phyloP scores from a whole-genome alignment of 2,329 filamentous ascomycete genomes.

The Arachnopeziza araneosa region DNA sequence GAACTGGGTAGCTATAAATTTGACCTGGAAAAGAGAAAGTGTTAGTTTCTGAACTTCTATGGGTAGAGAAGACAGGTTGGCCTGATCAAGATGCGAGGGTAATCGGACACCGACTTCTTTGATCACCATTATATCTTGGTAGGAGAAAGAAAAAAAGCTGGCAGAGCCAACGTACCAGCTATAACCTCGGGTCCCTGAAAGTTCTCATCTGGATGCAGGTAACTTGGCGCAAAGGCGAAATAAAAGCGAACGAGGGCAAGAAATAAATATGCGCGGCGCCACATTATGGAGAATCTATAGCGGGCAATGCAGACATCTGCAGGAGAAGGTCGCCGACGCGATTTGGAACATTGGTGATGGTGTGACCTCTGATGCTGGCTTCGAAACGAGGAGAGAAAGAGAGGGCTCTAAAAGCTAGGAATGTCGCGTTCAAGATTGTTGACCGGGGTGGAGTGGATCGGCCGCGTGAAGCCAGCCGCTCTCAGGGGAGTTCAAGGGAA shows the following conservation, averaged over 20 bases:
- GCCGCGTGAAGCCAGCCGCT: neutral
- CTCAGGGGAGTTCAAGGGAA: neutral
- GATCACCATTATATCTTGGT: neutral
- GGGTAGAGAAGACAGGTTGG: slow-evolving; percentile 8
- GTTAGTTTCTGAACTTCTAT: neutral
- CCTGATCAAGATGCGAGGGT: neutral
- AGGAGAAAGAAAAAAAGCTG: neutral
- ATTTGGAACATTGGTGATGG: slow-evolving; percentile 12
- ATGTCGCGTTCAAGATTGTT: slow-evolving; percentile 5
- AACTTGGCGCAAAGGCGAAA: slow-evolving; percentile 91
- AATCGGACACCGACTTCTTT: neutral
- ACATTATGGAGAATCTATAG: slow-evolving; percentile 54
- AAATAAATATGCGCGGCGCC: slow-evolving; percentile 82
- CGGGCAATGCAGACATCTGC: slow-evolving; percentile 17
- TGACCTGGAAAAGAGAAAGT: slow-evolving; percentile 53
- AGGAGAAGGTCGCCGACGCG: slow-evolving; percentile 20
- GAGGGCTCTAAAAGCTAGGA: neutral
- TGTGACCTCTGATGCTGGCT: slow-evolving; percentile 8
- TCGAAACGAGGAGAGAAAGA: slow-evolving; percentile 11
- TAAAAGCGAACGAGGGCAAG: slow-evolving; percentile 84
- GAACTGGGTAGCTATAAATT: slow-evolving; percentile 87
- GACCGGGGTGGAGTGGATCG: neutral
- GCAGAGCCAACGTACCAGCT: slow-evolving; percentile 62
- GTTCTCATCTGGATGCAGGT: slow-evolving; percentile 97
- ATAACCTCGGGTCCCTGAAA: slow-evolving; percentile 98